Conservation (phyloP, 768 basidiomycete species). For the Daedaleopsis nitida region DNA sequence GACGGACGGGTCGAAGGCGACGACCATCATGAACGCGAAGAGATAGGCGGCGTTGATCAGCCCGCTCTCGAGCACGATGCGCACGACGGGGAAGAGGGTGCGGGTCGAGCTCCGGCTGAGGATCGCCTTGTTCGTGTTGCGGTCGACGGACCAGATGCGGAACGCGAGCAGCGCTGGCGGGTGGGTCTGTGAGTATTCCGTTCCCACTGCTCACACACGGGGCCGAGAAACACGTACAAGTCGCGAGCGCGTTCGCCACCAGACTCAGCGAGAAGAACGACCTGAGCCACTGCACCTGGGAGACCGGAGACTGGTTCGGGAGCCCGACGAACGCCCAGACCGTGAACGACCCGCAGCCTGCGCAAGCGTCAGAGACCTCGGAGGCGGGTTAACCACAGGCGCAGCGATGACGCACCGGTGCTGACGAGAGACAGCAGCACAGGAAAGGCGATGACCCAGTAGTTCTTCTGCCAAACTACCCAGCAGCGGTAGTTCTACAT, state of each 20-base stretch:
- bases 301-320: neutral
- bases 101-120: neutral
- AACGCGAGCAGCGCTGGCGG: slow-evolving; percentile 8
- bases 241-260: slow-evolving; percentile 8
- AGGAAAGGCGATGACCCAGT: slow-evolving; percentile 4
- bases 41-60: slow-evolving; percentile 21
- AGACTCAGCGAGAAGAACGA: slow-evolving; percentile 10
- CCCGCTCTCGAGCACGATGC: slow-evolving; percentile 18
- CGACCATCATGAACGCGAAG: slow-evolving; percentile 10
- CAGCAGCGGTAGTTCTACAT: slow-evolving; percentile 14
- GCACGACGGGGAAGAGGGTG: slow-evolving; percentile 4
- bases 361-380: too few species aligned
- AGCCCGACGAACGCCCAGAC: slow-evolving; percentile 9
- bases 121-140: neutral
- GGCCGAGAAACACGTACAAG: slow-evolving; percentile 1
- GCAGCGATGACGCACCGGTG: neutral
- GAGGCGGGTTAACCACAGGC: neutral
- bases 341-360: slow-evolving; percentile 4
- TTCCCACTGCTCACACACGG: neutral
- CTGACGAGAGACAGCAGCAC: slow-evolving; percentile 4
- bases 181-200: neutral
- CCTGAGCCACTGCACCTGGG: slow-evolving; percentile 9
- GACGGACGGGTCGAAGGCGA: slow-evolving; percentile 8
- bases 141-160: slow-evolving; percentile 1
- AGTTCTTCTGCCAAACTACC: slow-evolving; percentile 13